A percentile compares a stretch with the other conserved stretches of the same genome.
phyloP scores from a whole-genome alignment of 495 filamentous ascomycete genomes.

The Neurospora sp. region DNA sequence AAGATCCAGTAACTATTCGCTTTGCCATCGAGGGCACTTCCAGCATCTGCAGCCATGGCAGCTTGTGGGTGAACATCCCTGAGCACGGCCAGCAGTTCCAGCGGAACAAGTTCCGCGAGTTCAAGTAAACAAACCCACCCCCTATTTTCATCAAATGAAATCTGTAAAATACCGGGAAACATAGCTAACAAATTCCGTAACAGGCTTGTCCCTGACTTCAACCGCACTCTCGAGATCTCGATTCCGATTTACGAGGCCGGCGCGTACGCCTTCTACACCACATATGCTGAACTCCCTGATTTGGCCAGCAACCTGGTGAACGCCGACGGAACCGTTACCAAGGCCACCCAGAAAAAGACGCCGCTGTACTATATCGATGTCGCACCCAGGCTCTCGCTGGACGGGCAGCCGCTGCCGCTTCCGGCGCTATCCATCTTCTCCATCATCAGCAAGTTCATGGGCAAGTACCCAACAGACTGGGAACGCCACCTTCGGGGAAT shows the following conservation, averaged over 20 bases:
- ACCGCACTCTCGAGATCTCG: constrained; percentile 78
- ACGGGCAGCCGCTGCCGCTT: constrained; percentile 59
- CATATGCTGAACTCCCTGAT: constrained; percentile 76
- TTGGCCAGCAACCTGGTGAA: constrained; percentile 50
- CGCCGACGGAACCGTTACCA: constrained; percentile 11
- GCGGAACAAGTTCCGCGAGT: constrained; percentile 69
- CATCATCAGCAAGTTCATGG: constrained; percentile 97
- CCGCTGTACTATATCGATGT: constrained; percentile 86
- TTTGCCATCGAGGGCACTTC: constrained; percentile 95
- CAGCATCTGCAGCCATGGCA: constrained; percentile 87
- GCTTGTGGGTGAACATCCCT: constrained; percentile 92
- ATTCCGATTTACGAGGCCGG: constrained; percentile 76
- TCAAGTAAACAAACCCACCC: constrained; percentile 50
- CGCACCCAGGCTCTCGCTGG: constrained; percentile 66
- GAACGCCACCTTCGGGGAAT: constrained; percentile 81
- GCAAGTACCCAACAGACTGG: constrained; percentile 79
- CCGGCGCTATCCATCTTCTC: constrained; percentile 86
- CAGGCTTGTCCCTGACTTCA: constrained; percentile 87
- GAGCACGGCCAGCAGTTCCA: constrained; percentile 60
- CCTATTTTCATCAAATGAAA: not conserved
- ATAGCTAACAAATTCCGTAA: constrained; percentile 1
- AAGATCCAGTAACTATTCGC: constrained; percentile 64
- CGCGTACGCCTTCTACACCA: constrained; percentile 91
- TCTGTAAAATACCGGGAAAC: not conserved
- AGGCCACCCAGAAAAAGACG: constrained; percentile 50